phyloP scores from a whole-genome alignment of 192 early-diverging fungal species.

The Podila epigama region DNA sequence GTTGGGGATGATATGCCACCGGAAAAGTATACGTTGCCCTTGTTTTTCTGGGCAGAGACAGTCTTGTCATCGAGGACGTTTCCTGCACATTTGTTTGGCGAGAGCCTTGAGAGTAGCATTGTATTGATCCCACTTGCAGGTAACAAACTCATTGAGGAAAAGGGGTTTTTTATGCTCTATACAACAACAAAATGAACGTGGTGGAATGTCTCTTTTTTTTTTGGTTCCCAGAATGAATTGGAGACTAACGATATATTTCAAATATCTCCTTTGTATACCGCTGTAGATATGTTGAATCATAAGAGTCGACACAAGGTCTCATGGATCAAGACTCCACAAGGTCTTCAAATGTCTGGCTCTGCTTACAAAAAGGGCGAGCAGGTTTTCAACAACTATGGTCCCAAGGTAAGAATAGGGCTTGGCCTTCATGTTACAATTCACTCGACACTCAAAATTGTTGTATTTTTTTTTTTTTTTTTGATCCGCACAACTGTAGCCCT shows the following conservation, averaged over 20 bases:
- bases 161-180: too few species aligned
- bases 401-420: slow-evolving; percentile 69
- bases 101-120: slow-evolving; percentile 27
- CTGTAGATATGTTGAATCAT: slow-evolving; percentile 69
- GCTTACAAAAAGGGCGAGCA: slow-evolving; percentile 54
- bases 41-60: slow-evolving; percentile 66
- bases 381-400: slow-evolving; percentile 73
- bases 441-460: background rate
- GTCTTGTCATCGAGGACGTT: slow-evolving; percentile 66
- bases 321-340: slow-evolving; percentile 55
- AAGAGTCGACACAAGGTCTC: slow-evolving; percentile 60
- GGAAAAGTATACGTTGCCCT: slow-evolving; percentile 47
- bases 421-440: too few species aligned
- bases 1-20: slow-evolving; percentile 26
- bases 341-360: slow-evolving; percentile 20
- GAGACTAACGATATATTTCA: background rate
- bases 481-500: background rate
- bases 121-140: slow-evolving; percentile 66
- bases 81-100: slow-evolving; percentile 60
- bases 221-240: too few species aligned
- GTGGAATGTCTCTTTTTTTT: too few species aligned
- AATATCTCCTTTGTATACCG: background rate
- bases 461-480: background rate
- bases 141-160: background rate
- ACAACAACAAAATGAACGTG: too few species aligned